Evolutionary conservation across 2,329 filamentous ascomycete genomes (phyloP), one percentile per base, ranked within the genome.

Genomic region (Hypoxylon sp.): DNA sequence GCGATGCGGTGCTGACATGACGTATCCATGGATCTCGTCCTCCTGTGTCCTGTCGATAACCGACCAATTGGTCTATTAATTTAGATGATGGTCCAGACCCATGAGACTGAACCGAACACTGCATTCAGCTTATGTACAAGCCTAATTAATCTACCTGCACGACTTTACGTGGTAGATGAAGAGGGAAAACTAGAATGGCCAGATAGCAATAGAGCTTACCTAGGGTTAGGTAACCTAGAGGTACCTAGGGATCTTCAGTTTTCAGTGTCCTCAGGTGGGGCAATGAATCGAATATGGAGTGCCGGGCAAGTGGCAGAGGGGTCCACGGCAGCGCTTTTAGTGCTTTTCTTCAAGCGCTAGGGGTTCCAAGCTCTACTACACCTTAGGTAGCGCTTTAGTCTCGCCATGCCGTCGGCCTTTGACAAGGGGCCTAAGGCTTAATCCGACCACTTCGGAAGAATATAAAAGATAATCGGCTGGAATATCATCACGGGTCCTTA

Each of bases 401-500:
- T 53, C 50, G 16, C 22, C 30, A 16, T 24, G 36, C 24, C 24
- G 44, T 46, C n/a, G 7, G 8, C 36, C n/a, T n/a, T 26, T 28
- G 24, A 42, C 33, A 53, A 40, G 50, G 50, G 50, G 24, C n/a
- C 28, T 20, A 20, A 53, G 42, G 50, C 50, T 53, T 53, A 53
- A 53, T 42, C 30, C n/a, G 24, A 53, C 50, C 12, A 26, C 50
- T 53, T 5, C 7, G 16, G 6, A n/a, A 20, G 7, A 40, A 32
- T 12, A 18, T 12, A 12, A 46, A 46, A 18, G 28, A 32, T 49
- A 11, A 53, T 16, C 20, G 30, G 26, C 40, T 1, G 3, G n/a
- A n/a, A 16, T 16, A 16, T 28, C 14, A 32, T 32, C 2, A 46
- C n/a, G 6, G 12, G 40, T 42, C 26, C 36, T 12, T 14, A 28